phyloP scores from a whole-genome alignment of 2,329 filamentous ascomycete genomes.

The Alternaria angustiovoidea region DNA sequence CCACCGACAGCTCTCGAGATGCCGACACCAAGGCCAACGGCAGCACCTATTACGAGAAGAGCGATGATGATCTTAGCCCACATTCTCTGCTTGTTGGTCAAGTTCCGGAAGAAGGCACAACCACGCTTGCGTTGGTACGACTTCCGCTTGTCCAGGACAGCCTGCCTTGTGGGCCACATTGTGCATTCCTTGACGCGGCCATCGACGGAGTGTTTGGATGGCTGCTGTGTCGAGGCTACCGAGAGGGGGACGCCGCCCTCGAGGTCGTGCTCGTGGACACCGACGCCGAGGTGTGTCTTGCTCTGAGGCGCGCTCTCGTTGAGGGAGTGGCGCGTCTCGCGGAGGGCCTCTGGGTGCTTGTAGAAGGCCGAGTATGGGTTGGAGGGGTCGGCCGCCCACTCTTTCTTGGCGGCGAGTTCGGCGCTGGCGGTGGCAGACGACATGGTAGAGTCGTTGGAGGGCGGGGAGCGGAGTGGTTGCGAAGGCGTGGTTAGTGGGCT shows the following conservation, averaged over 20 bases:
- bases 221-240: constrained; percentile 51
- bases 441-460: constrained; percentile 45
- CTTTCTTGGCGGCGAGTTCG: constrained; percentile 32
- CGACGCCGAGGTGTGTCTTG: constrained; percentile 45
- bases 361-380: constrained; percentile 59
- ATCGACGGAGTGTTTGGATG: constrained; percentile 52
- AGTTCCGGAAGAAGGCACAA: constrained; percentile 52
- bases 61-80: constrained; percentile 57
- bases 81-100: constrained; percentile 56
- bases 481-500: constrained; percentile 26
- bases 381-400: constrained; percentile 43
- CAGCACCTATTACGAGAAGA: constrained; percentile 55
- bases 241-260: constrained; percentile 47
- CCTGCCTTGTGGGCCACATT: constrained; percentile 61
- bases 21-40: constrained; percentile 59
- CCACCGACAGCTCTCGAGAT: constrained; percentile 60
- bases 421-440: constrained; percentile 44
- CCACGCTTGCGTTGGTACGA: constrained; percentile 49
- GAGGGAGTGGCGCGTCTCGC: constrained; percentile 54
- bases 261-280: constrained; percentile 52
- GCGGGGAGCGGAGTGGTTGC: constrained; percentile 38
- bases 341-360: constrained; percentile 57
- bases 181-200: constrained; percentile 57
- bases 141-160: constrained; percentile 55
- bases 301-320: constrained; percentile 37